These are phyloP conservation scores for Bimuria novae-zelandiae DNA, from an alignment of 2,329 filamentous ascomycete species.

Conservation along the genomic window DNA sequence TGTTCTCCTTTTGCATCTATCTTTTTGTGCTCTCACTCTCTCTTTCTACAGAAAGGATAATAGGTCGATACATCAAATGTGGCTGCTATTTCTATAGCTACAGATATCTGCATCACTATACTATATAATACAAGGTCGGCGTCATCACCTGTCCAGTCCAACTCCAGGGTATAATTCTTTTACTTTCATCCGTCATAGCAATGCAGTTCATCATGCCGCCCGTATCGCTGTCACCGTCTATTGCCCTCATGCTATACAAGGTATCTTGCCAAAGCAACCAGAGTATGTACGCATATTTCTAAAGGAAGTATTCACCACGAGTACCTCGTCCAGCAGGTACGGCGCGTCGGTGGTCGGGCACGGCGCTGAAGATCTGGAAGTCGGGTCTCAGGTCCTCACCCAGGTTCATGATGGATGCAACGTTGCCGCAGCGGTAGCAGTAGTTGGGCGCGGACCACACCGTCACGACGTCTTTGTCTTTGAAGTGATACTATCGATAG, in stretches of 20 bases:
- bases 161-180: slow-evolving; percentile 26
- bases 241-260: slow-evolving; percentile 20
- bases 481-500: slow-evolving; percentile 76
- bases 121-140: slow-evolving; percentile 14
- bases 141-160: slow-evolving; percentile 6
- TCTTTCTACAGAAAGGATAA: no score
- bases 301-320: slow-evolving; percentile 58
- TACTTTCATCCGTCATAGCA: slow-evolving; percentile 15
- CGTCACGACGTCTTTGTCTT: slow-evolving; percentile 94
- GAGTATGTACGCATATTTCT: slow-evolving; percentile 25
- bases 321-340: slow-evolving; percentile 68
- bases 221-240: slow-evolving; percentile 16
- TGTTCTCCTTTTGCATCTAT: background rate
- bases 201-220: slow-evolving; percentile 16
- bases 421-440: slow-evolving; percentile 59
- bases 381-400: slow-evolving; percentile 88
- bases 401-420: slow-evolving; percentile 91
- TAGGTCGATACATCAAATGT: no score
- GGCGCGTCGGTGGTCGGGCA: slow-evolving; percentile 82
- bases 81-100: slow-evolving; percentile 17
- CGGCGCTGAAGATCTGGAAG: slow-evolving; percentile 90
- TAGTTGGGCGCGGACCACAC: slow-evolving; percentile 86
- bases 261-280: slow-evolving; percentile 10
- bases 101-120: background rate
- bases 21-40: background rate